Conservation (phyloP, 1,139 yeast genomes). For the Meyerozyma athensensis region DNA sequence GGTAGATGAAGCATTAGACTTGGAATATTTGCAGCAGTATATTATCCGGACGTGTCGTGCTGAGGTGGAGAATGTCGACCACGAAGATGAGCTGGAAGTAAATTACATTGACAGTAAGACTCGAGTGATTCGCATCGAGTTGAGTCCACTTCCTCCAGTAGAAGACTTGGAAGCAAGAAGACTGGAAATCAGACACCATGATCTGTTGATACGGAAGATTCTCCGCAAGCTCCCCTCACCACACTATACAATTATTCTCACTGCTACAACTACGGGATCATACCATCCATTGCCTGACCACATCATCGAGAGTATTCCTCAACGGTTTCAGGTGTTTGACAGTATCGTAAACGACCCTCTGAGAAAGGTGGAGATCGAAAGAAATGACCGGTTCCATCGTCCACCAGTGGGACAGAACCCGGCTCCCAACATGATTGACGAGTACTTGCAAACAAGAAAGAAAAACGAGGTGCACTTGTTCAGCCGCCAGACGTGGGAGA, state of each 20-base stretch:
- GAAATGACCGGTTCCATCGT: constrained; percentile 40
- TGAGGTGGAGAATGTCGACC: constrained; percentile 31
- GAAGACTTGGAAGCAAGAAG: constrained; percentile 16
- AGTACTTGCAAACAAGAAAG: constrained; percentile 8
- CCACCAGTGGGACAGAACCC: background rate
- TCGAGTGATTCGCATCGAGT: constrained; percentile 53
- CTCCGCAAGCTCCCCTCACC: constrained; percentile 69
- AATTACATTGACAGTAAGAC: constrained; percentile 54
- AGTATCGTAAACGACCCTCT: constrained; percentile 43
- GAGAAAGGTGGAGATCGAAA: constrained; percentile 49
- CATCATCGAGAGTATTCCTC: constrained; percentile 27
- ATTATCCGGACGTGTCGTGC: constrained; percentile 47
- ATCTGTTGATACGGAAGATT: constrained; percentile 47
- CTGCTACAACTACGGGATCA: constrained; percentile 25
- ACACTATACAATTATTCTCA: constrained; percentile 48
- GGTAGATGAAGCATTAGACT: constrained; percentile 40
- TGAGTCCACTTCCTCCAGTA: constrained; percentile 44
- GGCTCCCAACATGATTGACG: background rate
- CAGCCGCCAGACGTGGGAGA: constrained; percentile 35
- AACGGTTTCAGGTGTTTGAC: constrained; percentile 37
- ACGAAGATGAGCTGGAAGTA: constrained; percentile 41
- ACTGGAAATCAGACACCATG: constrained; percentile 34
- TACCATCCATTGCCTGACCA: constrained; percentile 30
- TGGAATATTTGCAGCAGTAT: constrained; percentile 41
- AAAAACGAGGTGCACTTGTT: constrained; percentile 35